Conservation (phyloP, 306 rosid genomes). For the Quercus variabilis region DNA sequence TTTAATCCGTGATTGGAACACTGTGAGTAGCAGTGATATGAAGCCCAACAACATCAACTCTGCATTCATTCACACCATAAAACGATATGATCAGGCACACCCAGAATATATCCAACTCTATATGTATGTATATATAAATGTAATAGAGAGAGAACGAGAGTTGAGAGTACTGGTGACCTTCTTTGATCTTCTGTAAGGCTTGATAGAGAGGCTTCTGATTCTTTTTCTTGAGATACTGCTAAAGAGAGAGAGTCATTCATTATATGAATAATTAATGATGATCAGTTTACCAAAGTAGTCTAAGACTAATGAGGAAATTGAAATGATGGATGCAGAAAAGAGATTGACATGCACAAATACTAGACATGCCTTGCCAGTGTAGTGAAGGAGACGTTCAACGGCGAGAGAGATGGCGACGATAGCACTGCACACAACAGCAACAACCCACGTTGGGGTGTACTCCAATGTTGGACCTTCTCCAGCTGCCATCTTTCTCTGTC, state of each 20-base stretch:
- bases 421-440: conserved; percentile 28
- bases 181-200: conserved; percentile 40
- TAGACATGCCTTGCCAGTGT: conserved; percentile 25
- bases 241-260: not conserved
- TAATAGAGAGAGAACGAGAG: not conserved
- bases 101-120: not conserved
- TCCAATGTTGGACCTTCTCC: conserved; percentile 25
- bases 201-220: conserved; percentile 34
- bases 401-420: conserved; percentile 30
- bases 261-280: too few species aligned
- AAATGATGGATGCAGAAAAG: not conserved
- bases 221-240: conserved; percentile 34
- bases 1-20: conserved; percentile 20
- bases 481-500: conserved; percentile 16
- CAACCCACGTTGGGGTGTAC: conserved; percentile 39
- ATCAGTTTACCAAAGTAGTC: too few species aligned
- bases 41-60: conserved; percentile 40
- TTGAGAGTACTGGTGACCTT: conserved; percentile 8
- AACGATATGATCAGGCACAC: not conserved
- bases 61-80: not conserved
- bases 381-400: conserved; percentile 28
- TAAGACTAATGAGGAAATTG: too few species aligned
- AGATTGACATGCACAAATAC: too few species aligned
- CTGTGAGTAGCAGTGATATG: conserved; percentile 32
- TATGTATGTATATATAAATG: too few species aligned